Conservation (phyloP, 2,329 filamentous ascomycete genomes). For the Clarireedia paspali region DNA sequence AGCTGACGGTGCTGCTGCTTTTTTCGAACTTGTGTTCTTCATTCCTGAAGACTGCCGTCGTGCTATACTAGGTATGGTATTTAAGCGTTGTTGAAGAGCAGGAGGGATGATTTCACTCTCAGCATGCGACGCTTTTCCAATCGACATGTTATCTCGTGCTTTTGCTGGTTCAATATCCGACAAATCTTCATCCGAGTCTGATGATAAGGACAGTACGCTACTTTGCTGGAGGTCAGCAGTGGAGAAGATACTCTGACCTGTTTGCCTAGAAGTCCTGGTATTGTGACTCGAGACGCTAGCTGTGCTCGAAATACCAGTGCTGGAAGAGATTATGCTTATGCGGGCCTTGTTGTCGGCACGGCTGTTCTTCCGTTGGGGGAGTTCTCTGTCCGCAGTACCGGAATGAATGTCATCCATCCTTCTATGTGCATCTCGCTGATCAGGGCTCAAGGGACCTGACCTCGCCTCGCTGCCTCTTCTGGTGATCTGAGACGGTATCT, state of each 20-base stretch:
- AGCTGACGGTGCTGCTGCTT: background rate
- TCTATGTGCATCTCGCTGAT: background rate
- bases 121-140: conserved; percentile 5
- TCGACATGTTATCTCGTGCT: conserved; percentile 4
- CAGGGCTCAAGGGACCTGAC: background rate
- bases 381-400: conserved; percentile 1
- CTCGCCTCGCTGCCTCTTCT: background rate
- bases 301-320: conserved; percentile 21
- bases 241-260: conserved; percentile 23
- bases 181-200: conserved; percentile 25
- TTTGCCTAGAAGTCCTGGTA: conserved; percentile 26
- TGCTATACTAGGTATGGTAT: background rate
- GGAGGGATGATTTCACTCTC: conserved; percentile 8
- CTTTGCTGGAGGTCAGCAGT: conserved; percentile 25
- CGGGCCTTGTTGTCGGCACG: conserved; percentile 10
- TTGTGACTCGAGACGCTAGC: conserved; percentile 28
- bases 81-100: background rate
- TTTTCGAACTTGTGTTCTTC: background rate
- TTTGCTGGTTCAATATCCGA: conserved; percentile 14
- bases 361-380: conserved; percentile 26
- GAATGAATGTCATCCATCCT: conserved; percentile 4
- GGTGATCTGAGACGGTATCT: background rate
- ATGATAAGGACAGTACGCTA: conserved; percentile 29
- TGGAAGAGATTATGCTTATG: conserved; percentile 1
- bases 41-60: background rate